Evolutionary conservation across 176 grass and related monocot genomes (phyloP).

Genomic region (Musa itinerans): DNA sequence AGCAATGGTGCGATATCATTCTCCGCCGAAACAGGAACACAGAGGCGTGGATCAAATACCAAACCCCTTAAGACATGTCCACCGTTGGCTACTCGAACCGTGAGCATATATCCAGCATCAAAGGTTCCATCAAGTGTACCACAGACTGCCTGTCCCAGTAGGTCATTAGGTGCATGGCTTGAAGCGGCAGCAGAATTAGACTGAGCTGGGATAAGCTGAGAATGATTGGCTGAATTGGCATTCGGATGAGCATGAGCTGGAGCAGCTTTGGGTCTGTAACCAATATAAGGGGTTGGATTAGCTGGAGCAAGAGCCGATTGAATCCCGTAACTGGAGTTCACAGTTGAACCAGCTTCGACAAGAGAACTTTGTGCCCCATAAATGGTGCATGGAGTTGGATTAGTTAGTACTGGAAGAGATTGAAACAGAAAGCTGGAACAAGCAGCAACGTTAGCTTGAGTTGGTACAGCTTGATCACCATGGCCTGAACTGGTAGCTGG

Average conservation of each 20-base stretch:
- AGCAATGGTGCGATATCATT: constrained; percentile 29
- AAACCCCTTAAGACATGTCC: constrained; percentile 22
- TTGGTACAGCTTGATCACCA: constrained; percentile 3
- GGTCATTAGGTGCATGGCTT: background rate
- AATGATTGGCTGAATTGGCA: background rate
- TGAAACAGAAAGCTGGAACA: background rate
- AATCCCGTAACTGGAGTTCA: background rate
- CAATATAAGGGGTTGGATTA: background rate
- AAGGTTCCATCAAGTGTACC: constrained; percentile 19
- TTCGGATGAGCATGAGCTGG: background rate
- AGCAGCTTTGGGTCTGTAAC: background rate
- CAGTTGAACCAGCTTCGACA: background rate
- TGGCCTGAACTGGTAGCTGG: background rate
- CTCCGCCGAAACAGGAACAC: constrained; percentile 18
- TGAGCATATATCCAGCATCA: constrained; percentile 25
- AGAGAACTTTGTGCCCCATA: background rate
- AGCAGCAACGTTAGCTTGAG: constrained; percentile 4
- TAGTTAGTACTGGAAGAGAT: background rate
- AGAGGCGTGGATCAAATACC: constrained; percentile 25
- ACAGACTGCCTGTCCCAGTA: constrained; percentile 19
- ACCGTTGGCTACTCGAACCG: constrained; percentile 10
- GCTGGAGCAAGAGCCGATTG: background rate
- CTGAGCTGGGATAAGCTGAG: background rate
- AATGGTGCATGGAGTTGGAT: background rate
- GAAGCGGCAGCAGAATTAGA: background rate